Base-by-base conservation (phyloP, 768 basidiomycete genomes). In the Suillus variegatus region DNA sequence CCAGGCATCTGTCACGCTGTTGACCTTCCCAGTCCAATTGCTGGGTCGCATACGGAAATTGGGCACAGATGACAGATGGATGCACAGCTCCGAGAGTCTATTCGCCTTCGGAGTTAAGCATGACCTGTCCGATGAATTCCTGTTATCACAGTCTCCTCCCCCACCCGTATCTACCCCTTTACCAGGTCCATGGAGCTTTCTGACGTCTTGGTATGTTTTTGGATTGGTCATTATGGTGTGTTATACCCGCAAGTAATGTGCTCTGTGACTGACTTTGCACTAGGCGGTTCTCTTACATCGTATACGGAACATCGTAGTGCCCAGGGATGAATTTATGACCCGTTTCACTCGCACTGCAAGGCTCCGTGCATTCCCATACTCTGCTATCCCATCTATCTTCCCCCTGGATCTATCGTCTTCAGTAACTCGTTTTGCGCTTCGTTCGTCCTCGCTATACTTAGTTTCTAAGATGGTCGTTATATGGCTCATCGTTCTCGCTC, bases 251-350 rank as follows among this genome's bases (percentile, higher is more conserved):
- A 2, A 25, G 28, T 43, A 22, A 58, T 46, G 52, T 40, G 20
- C 25, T 4, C 51, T 57, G 13, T 36, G 16, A 47, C 16, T 20
- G 38, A 43, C 63, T 22, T 44, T 32, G 20, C 28, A 10, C 66
- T 69, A 92, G 90, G 88, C 86, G 14, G 76, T 93, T 57, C 71
- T 93, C 36, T 76, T 92, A 65, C 89, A 93, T 69, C 84, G 92
- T 36, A 89, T 93, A 65, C 92, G 92, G 69, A 88, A 93, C 73
- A 85, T 91, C 51, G 87, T 92, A 54, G 86, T 91, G 0, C 92
- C 88, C 43, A 84, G 85, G 3, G 75, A 76, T 25, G 68, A 68
- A 25, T 69, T 69, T 38, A 54, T 40, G 2, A 38, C 54, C 51
- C 69, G 61, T n/a, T 25, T 69, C 9, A 10, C 62, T 65, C 74